Percentiles rank a stretch among this genome's conserved stretches.
These are phyloP conservation scores for Pholiota molesta DNA, from an alignment of 768 basidiomycete species.

Conservation along the genomic window DNA sequence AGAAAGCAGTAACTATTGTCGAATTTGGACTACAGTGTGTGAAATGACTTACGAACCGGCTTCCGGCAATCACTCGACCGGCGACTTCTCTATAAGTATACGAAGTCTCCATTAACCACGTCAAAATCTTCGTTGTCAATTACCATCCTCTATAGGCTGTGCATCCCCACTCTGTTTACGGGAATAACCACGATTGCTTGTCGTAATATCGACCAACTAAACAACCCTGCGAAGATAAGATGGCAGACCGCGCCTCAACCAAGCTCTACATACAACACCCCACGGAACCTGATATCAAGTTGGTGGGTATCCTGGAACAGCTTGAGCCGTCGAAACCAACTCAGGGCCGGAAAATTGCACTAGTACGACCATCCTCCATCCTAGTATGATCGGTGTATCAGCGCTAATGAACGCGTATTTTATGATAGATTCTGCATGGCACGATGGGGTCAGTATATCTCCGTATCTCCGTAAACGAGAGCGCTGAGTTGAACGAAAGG, in stretches of 20 bases:
- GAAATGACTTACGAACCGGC: background rate
- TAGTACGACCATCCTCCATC: constrained; percentile 47
- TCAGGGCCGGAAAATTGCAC: constrained; percentile 60
- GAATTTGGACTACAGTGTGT: background rate
- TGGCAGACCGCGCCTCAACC: constrained; percentile 42
- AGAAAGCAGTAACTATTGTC: constrained; percentile 2
- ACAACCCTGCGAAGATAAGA: constrained; percentile 10
- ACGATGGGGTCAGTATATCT: constrained; percentile 65
- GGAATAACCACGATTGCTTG: background rate
- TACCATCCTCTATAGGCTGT: constrained; percentile 7
- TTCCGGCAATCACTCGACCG: background rate
- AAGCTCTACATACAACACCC: constrained; percentile 58
- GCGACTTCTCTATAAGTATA: background rate
- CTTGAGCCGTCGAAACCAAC: constrained; percentile 51
- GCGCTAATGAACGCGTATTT: background rate
- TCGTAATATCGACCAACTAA: background rate
- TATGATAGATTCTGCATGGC: constrained; percentile 73
- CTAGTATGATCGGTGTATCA: background rate
- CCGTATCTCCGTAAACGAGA: constrained; percentile 26
- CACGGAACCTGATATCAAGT: constrained; percentile 39
- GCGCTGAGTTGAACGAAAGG: constrained; percentile 26
- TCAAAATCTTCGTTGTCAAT: background rate
- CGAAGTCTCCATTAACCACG: constrained; percentile 1
- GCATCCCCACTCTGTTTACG: background rate
- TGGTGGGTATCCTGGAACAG: constrained; percentile 69